Base-by-base conservation (phyloP, 805 yeast species). In the Diddensiella caesifluorescens region DNA sequence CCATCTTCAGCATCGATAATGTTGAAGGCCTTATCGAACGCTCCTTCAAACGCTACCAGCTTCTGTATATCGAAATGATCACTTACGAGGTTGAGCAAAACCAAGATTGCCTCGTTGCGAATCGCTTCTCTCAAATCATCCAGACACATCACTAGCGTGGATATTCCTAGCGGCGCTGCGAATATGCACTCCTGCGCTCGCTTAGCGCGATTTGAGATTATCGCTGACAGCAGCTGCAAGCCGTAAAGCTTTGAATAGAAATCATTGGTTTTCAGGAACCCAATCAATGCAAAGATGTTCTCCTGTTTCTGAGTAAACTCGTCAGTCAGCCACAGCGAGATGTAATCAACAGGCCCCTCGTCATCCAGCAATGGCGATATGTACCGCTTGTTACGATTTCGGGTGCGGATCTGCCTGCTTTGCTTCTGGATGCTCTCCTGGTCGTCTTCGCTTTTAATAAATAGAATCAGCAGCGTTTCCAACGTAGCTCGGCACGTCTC, bases 311-410 rank as follows among this genome's bases (percentile, higher is more conserved):
- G 89, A 1, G 89, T 83, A 53, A 92, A 68, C 55, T 87, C 97
- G 62, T 92, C 98, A 0, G 97, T 87, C 23, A 92, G 84, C 95
- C 97, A 89, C 42, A 89, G 64, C 0, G 96, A 84, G 50, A 92
- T 84, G 55, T 87, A 95, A 58, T 89, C 97, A 9, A 78, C 75
- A 2, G 65, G 51, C 18, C 60, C 56, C 3, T 68, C 63, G 2
- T 73, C 77, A 61, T 74, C 38, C 42, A 78, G 65, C 15, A 79
- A 63, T 2, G 92, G 92, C 2, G 88, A 79, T 0, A 89, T 86
- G 50, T 83, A 26, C 10, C 30, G 20, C 12, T 22, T 31, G 31
- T 23, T 37, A 12, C 16, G 16, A 16, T 4, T 16, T n/a, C 36
- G 12, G 15, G 13, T 15, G 16, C 32, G 32, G 7, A 29, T 29